These are phyloP conservation scores for Multifurca ochricompacta DNA, from an alignment of 768 basidiomycete species.

Conservation along the genomic window DNA sequence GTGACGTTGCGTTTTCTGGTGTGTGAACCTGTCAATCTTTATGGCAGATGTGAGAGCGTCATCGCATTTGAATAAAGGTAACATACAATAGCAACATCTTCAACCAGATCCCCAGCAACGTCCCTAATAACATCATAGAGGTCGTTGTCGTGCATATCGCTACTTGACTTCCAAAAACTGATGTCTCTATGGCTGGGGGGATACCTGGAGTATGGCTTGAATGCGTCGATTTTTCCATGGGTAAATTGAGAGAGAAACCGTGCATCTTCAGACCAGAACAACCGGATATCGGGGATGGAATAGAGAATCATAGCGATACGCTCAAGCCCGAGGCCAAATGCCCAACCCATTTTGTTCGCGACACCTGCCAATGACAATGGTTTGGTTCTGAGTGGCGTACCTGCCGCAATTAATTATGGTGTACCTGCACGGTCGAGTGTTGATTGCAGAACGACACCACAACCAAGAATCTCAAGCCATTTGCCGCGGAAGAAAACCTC, in stretches of 20 bases:
- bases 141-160: constrained; percentile 84
- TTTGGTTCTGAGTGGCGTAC: neutral
- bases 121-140: constrained; percentile 94
- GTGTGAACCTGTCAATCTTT: constrained; percentile 86
- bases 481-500: constrained; percentile 94
- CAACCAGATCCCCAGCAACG: constrained; percentile 84
- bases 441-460: constrained; percentile 83
- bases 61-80: neutral
- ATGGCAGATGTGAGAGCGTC: neutral
- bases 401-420: constrained; percentile 26
- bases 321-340: constrained; percentile 94
- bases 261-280: constrained; percentile 91
- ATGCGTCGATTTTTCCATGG: constrained; percentile 65
- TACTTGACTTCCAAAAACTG: constrained; percentile 76
- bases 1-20: constrained; percentile 75
- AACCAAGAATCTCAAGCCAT: constrained; percentile 96
- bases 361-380: constrained; percentile 43
- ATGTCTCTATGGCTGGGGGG: constrained; percentile 92
- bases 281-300: constrained; percentile 92
- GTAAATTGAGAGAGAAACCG: constrained; percentile 86
- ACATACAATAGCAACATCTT: constrained; percentile 78
- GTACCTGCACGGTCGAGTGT: constrained; percentile 82
- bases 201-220: constrained; percentile 89
- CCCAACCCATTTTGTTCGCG: constrained; percentile 86
- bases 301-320: constrained; percentile 97